These are phyloP conservation scores for Colletotrichum sp. DNA, from an alignment of 2,329 filamentous ascomycete genomes.

Conservation along the genomic window DNA sequence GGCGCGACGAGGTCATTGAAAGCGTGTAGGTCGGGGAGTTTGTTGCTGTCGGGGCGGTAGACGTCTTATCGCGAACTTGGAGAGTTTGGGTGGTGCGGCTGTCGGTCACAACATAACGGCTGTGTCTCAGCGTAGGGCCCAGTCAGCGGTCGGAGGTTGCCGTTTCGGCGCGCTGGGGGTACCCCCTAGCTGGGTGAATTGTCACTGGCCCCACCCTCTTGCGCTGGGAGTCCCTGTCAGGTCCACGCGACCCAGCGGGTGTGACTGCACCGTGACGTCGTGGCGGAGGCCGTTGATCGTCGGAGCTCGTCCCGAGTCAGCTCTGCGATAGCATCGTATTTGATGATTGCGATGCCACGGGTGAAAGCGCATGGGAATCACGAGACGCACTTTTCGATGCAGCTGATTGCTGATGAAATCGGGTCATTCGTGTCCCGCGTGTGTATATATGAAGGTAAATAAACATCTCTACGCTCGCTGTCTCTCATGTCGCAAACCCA, in stretches of 20 bases:
- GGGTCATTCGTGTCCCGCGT: not conserved
- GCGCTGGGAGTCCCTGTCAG: not conserved
- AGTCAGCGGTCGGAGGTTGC: not conserved
- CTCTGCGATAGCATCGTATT: not conserved
- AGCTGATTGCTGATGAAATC: not conserved
- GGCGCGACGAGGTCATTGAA: slow-evolving; percentile 3
- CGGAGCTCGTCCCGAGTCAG: not conserved
- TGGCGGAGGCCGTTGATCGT: not conserved
- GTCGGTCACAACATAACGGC: slow-evolving; percentile 16
- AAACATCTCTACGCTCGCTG: not conserved
- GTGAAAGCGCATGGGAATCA: not conserved
- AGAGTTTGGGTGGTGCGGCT: not conserved
- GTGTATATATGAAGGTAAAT: not conserved
- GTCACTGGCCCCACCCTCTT: not conserved
- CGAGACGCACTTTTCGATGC: not conserved
- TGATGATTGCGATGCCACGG: not conserved
- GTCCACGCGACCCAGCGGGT: not conserved
- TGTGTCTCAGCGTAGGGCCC: not conserved
- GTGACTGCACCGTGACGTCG: slow-evolving; percentile 12
- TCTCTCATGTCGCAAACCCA: not conserved
- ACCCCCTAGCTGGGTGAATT: not conserved
- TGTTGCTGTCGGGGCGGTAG: not conserved
- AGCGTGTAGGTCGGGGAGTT: not conserved
- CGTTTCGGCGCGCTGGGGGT: not conserved
- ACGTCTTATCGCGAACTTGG: not conserved